Evolutionary conservation across 208 protist genomes (phyloP).

Genomic region (Crithidia acanthocephali): DNA sequence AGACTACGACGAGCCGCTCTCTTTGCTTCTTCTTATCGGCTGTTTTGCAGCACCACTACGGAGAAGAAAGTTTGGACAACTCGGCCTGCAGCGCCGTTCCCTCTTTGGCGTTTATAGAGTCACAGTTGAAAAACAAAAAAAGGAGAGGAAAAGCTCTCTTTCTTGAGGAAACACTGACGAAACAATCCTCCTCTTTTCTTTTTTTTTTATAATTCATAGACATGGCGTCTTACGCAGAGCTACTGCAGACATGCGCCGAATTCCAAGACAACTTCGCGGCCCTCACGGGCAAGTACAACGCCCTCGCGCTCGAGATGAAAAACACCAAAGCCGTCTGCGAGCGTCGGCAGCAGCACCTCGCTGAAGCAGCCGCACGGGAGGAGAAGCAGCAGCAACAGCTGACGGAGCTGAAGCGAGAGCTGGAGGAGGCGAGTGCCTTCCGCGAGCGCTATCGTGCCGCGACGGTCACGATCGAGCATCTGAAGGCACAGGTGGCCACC

Average conservation of each 20-base stretch:
- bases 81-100: too few relatives aligned
- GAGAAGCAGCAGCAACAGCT: slow-evolving; percentile 48
- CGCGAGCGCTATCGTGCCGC: slow-evolving; percentile 55
- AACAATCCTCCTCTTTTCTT: not conserved
- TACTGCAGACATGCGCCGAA: slow-evolving; percentile 77
- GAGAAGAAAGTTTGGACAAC: too few relatives aligned
- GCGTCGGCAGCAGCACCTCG: slow-evolving; percentile 39
- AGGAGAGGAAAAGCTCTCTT: too few relatives aligned
- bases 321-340: slow-evolving; percentile 37
- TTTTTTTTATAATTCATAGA: slow-evolving; percentile 5
- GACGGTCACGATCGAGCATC: slow-evolving; percentile 51
- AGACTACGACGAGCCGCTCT: too few relatives aligned
- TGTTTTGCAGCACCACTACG: too few relatives aligned
- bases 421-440: slow-evolving; percentile 44
- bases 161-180: too few relatives aligned
- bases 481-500: slow-evolving; percentile 63
- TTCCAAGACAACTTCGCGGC: slow-evolving; percentile 85
- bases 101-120: too few relatives aligned
- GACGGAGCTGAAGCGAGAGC: slow-evolving; percentile 44
- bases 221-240: slow-evolving; percentile 79
- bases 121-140: too few relatives aligned
- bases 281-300: slow-evolving; percentile 75
- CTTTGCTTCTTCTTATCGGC: too few relatives aligned
- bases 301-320: slow-evolving; percentile 49
- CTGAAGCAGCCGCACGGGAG: slow-evolving; percentile 38